Base-by-base conservation (phyloP, 208 protist genomes). In the Trypanosoma rangeli region DNA sequence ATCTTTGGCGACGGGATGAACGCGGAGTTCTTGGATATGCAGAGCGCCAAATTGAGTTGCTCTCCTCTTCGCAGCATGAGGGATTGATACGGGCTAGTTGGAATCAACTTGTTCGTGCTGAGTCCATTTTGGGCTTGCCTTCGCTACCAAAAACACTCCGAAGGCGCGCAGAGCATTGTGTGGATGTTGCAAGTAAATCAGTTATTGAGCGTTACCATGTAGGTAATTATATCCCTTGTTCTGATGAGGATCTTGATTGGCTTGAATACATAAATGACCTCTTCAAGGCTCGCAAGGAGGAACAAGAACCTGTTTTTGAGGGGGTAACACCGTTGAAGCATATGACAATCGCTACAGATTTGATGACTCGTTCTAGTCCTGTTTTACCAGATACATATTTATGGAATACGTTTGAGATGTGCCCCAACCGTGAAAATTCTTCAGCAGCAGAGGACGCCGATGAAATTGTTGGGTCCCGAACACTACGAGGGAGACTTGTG, bases 11-110 rank as follows among this genome's bases (percentile, higher is more conserved):
- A 24, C 79, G 78, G 20, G 76, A 90, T 54, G 90, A 92, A 69
- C 77, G 85, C 15, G 83, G 90, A 52, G 76, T 82, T 42, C 63
- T 91, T 44, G 87, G 86, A 8, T 92, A 84, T 68, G 81, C 87
- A 29, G 86, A 95, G 64, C 77, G 85, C 54, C 87, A 89, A 68
- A 80, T 95, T 29, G 87, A 92, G 80, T 71, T 83, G n/a, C 62
- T 83, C 31, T 61, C 80, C 0, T 69, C 74, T 26, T 74, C 76
- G 35, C 67, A 82, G 33, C 76, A 88, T 65, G 65, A 68, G 3
- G 87, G 85, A 10, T 53, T 67, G 20, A 69, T 72, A 29, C 52
- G 70, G 20, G 86, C 84, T 0, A 80, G 85, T 55, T 95, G 90
- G 90, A 93, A 93, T 71, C 37, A 59, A 29, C 68, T 95, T 24